These are phyloP conservation scores for Phytophthora tentaculata DNA, from an alignment of 352 stramenopile genomes.

Conservation along the genomic window DNA sequence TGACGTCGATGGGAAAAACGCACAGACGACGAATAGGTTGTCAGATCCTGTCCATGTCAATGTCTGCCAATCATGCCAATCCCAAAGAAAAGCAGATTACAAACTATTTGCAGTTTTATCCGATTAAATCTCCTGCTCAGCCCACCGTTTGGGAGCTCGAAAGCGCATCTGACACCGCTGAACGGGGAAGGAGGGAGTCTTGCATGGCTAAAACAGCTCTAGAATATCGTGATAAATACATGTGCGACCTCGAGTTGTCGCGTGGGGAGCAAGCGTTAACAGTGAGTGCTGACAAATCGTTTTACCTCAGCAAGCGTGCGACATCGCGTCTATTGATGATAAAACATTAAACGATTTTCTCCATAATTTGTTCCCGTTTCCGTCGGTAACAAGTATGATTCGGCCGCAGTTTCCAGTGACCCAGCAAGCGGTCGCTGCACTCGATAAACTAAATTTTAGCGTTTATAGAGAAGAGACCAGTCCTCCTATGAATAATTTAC, in stretches of 20 bases:
- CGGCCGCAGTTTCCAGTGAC: no score
- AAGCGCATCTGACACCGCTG: not conserved
- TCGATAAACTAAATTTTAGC: no score
- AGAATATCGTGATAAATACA: not conserved
- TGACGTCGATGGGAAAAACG: not conserved
- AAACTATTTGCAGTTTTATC: not conserved
- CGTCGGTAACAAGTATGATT: no score
- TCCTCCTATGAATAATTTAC: not conserved
- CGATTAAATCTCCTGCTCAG: not conserved
- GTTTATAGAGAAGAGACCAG: not conserved
- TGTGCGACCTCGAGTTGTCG: not conserved
- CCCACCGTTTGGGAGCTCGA: not conserved
- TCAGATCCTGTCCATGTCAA: not conserved
- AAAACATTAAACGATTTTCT: no score
- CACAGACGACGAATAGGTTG: not conserved
- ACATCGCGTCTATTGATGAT: no score
- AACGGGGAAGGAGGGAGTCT: not conserved
- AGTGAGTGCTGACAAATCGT: no score
- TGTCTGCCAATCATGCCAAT: not conserved
- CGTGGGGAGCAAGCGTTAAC: not conserved
- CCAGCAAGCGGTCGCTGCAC: no score
- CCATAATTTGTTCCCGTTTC: no score
- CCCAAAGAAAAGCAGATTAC: not conserved
- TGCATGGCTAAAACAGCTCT: no score
- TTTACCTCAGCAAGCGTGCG: no score